These are phyloP conservation scores for Triticum timopheevii DNA, from an alignment of 176 grass and related monocot genomes.

Conservation along the genomic window DNA sequence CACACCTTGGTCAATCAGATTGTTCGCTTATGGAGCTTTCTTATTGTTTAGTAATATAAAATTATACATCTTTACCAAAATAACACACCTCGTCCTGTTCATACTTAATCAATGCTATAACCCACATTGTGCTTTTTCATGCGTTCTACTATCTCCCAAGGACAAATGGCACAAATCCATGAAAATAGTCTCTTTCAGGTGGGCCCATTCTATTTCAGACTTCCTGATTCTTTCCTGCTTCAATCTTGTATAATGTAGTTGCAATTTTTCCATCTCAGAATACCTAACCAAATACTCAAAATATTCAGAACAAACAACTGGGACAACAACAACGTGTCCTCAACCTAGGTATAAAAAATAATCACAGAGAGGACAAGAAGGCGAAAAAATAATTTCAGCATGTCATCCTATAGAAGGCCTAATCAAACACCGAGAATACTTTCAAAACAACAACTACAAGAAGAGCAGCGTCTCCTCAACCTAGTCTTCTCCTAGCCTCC, in stretches of 20 bases:
- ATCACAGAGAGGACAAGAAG: conserved; percentile 8
- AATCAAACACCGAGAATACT: conserved; percentile 11
- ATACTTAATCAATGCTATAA: neutral
- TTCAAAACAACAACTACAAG: neutral
- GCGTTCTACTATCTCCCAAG: neutral
- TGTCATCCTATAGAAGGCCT: neutral
- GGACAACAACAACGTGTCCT: neutral
- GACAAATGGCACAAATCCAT: neutral
- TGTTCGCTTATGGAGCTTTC: neutral
- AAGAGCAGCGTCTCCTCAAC: neutral
- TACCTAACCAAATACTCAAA: conserved; percentile 5
- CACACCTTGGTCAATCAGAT: neutral
- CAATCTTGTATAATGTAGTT: neutral
- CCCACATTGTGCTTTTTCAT: neutral
- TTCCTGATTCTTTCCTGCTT: neutral
- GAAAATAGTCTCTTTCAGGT: neutral
- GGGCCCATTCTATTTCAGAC: neutral
- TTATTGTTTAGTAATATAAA: neutral
- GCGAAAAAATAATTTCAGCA: neutral
- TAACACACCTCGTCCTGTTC: neutral
- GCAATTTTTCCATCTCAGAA: neutral
- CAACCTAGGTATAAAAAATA: conserved; percentile 13
- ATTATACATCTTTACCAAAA: neutral
- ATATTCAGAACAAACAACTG: neutral
- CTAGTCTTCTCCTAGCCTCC: neutral